Evolutionary conservation across 2,329 filamentous ascomycete species (phyloP).

Genomic region (Claviceps sp.): DNA sequence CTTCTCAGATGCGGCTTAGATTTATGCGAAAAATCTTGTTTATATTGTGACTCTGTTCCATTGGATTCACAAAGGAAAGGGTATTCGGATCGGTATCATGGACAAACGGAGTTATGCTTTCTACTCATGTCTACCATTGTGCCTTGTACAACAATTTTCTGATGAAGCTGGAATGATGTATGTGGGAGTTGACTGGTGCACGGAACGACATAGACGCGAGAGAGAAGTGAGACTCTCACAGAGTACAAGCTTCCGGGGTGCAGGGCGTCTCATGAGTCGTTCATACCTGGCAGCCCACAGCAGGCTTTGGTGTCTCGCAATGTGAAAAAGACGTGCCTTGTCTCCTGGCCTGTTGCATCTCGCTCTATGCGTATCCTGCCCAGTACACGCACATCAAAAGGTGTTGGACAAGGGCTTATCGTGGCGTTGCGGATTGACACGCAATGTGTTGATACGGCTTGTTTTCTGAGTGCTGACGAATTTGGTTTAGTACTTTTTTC

Average conservation of each 20-base stretch:
- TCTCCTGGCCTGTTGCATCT: conserved; percentile 5
- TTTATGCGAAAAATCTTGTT: background rate
- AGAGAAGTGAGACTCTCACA: background rate
- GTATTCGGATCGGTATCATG: background rate
- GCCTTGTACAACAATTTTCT: conserved; percentile 17
- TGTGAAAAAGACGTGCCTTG: background rate
- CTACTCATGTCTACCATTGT: conserved; percentile 5
- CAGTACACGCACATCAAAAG: conserved; percentile 34
- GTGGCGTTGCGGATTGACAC: conserved; percentile 14
- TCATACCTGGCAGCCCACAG: background rate
- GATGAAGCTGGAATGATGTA: conserved; percentile 11
- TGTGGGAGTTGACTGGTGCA: background rate
- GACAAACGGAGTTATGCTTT: background rate
- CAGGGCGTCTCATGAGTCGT: no score
- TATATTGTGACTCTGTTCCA: background rate
- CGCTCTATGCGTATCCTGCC: conserved; percentile 27
- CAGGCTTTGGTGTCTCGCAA: background rate
- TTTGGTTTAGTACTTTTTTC: conserved; percentile 2
- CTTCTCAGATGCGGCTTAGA: background rate
- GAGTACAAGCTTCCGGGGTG: background rate
- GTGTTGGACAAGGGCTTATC: conserved; percentile 23
- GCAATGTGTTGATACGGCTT: conserved; percentile 7
- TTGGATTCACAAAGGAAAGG: background rate
- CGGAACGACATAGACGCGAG: background rate
- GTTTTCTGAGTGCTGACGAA: conserved; percentile 16